A percentile compares a stretch with the other conserved stretches of the same genome.
Conservation (phyloP, 1,284 basidiomycete species). For the Lentinus polychrous region DNA sequence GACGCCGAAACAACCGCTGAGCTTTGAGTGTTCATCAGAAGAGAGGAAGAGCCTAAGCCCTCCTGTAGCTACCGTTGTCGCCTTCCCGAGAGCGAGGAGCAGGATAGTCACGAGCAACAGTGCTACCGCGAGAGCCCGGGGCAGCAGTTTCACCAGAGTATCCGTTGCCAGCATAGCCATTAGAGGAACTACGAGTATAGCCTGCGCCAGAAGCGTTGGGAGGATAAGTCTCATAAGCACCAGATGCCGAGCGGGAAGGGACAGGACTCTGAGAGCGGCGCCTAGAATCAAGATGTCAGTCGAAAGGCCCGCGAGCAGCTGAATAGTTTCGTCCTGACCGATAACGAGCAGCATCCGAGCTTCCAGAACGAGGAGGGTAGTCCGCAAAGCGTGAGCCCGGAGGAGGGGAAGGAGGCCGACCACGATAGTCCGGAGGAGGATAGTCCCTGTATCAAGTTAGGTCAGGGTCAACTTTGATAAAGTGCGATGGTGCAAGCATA, state of each 20-base stretch:
- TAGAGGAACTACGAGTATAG: constrained; percentile 36
- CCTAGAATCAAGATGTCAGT: constrained; percentile 28
- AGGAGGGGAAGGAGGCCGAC: constrained; percentile 50
- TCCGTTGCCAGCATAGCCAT: constrained; percentile 34
- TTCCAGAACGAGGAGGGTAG: constrained; percentile 41
- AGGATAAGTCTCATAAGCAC: constrained; percentile 33
- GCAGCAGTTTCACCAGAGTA: constrained; percentile 37
- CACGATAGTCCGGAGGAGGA: constrained; percentile 40
- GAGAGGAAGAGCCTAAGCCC: constrained; percentile 20
- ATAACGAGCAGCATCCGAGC: constrained; percentile 37
- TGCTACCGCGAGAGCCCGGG: constrained; percentile 30
- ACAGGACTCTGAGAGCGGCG: constrained; percentile 69
- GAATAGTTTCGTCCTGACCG: constrained; percentile 35
- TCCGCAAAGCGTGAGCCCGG: constrained; percentile 45
- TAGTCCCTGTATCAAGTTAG: constrained; percentile 33
- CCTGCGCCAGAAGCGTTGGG: constrained; percentile 41
- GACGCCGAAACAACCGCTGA: too few species aligned
- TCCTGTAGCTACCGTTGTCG: constrained; percentile 29
- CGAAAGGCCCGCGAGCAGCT: constrained; percentile 3
- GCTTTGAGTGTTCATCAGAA: too few species aligned
- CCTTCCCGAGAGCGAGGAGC: constrained; percentile 48
- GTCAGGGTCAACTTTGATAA: not conserved
- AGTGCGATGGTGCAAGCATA: constrained; percentile 21
- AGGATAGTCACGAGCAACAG: constrained; percentile 53
- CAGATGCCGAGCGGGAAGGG: constrained; percentile 28